These are phyloP conservation scores for Phanerochaete sordida DNA, from an alignment of 768 basidiomycete species.

Conservation along the genomic window DNA sequence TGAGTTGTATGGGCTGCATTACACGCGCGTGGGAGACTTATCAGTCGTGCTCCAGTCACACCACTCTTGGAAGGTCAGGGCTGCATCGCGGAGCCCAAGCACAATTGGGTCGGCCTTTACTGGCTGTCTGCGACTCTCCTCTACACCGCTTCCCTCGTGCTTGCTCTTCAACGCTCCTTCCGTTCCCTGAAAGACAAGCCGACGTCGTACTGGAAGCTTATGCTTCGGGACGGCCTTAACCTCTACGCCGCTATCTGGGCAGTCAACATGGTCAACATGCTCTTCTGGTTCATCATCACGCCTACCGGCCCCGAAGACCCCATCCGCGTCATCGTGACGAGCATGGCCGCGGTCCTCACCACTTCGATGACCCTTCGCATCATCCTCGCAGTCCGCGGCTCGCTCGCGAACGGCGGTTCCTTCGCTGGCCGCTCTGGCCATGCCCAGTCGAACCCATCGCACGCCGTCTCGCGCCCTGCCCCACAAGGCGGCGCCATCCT, in stretches of 20 bases:
- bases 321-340: slow-evolving; percentile 79
- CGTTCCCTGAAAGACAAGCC: slow-evolving; percentile 54
- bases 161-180: slow-evolving; percentile 59
- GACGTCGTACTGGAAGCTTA: slow-evolving; percentile 74
- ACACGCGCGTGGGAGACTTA: no score
- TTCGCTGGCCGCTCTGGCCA: slow-evolving; percentile 43
- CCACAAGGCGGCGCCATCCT: slow-evolving; percentile 22
- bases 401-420: slow-evolving; percentile 65
- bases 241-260: slow-evolving; percentile 77
- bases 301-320: slow-evolving; percentile 61
- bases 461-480: slow-evolving; percentile 26
- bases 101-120: slow-evolving; percentile 83
- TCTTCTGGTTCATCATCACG: slow-evolving; percentile 84
- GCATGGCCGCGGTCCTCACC: slow-evolving; percentile 84
- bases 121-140: slow-evolving; percentile 77
- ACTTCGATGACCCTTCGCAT: slow-evolving; percentile 81
- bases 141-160: slow-evolving; percentile 60
- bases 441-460: slow-evolving; percentile 27
- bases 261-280: slow-evolving; percentile 78
- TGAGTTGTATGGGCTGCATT: no score
- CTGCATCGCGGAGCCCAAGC: slow-evolving; percentile 80
- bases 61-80: slow-evolving; percentile 73
- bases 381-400: slow-evolving; percentile 77
- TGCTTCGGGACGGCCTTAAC: slow-evolving; percentile 88
- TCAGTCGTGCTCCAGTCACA: slow-evolving; percentile 42